phyloP scores from a whole-genome alignment of 139 green algal species.

The Haematococcus lacustris region DNA sequence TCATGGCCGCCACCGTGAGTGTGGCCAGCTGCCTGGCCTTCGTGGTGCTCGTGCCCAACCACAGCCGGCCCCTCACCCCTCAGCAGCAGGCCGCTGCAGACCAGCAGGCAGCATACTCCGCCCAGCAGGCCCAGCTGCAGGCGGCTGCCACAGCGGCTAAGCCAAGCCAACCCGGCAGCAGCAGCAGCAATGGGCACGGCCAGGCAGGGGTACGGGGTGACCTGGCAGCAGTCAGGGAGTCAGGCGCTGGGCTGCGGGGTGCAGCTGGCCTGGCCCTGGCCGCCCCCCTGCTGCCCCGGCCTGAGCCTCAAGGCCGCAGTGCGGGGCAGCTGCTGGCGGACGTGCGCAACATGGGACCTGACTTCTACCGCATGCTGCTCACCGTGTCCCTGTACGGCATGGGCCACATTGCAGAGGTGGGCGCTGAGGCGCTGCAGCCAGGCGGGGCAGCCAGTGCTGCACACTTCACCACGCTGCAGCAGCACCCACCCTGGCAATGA shows the following conservation, averaged over 20 bases:
- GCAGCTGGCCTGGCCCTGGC: neutral
- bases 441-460: no score
- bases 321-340: conserved; percentile 16
- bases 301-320: conserved; percentile 7
- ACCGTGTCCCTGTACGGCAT: conserved; percentile 42
- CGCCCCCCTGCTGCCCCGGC: conserved; percentile 1
- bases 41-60: conserved; percentile 36
- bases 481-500: neutral
- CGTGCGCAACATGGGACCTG: conserved; percentile 32
- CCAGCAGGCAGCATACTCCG: neutral
- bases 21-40: conserved; percentile 33
- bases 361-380: conserved; percentile 51
- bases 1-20: conserved; percentile 29
- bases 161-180: neutral
- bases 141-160: neutral
- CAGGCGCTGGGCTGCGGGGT: neutral
- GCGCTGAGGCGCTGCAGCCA: neutral
- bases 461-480: neutral
- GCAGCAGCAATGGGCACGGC: conserved; percentile 12
- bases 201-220: no score
- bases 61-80: conserved; percentile 2
- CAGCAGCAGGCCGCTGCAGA: neutral
- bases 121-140: conserved; percentile 9
- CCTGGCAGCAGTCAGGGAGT: neutral
- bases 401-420: conserved; percentile 48